Conservation (phyloP, 169 alveolate species). For the Plasmodium cynomolgi region DNA sequence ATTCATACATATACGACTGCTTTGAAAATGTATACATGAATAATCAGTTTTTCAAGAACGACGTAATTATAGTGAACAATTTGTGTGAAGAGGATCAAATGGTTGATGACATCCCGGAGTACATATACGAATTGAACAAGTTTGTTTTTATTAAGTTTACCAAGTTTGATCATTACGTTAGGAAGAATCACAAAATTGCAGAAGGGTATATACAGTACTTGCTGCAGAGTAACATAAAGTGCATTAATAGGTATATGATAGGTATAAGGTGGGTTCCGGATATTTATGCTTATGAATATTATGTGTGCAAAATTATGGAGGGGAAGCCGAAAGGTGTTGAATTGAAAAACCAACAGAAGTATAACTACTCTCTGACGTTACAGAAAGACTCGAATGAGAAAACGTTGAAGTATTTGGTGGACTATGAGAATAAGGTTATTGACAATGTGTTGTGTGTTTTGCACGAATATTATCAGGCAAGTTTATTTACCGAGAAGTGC, state of each 20-base stretch:
- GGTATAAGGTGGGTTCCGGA: conserved; percentile 73
- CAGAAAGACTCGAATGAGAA: conserved; percentile 22
- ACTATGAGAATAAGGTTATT: conserved; percentile 45
- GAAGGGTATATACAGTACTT: conserved; percentile 44
- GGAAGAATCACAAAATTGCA: conserved; percentile 55
- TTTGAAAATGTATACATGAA: conserved; percentile 63
- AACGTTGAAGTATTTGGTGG: conserved; percentile 31
- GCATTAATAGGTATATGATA: conserved; percentile 65
- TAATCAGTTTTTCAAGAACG: conserved; percentile 36
- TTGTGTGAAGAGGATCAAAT: not conserved
- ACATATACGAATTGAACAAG: conserved; percentile 61
- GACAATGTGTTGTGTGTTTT: conserved; percentile 52
- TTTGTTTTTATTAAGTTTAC: conserved; percentile 60
- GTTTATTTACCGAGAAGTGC: conserved; percentile 69
- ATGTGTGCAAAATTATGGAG: conserved; percentile 65
- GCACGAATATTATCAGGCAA: conserved; percentile 70
- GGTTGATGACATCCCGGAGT: conserved; percentile 27
- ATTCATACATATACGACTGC: conserved; percentile 53
- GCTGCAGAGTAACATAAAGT: conserved; percentile 47
- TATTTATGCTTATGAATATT: conserved; percentile 59
- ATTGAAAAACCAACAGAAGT: conserved; percentile 7
- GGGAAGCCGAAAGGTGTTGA: not conserved
- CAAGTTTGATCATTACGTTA: conserved; percentile 45
- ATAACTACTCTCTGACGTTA: conserved; percentile 29
- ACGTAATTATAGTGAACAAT: conserved; percentile 34